A percentile compares a stretch with the other conserved stretches of the same genome.
Evolutionary conservation across 257 asterid genomes (phyloP).

Genomic region (Orobanche coerulescens): DNA sequence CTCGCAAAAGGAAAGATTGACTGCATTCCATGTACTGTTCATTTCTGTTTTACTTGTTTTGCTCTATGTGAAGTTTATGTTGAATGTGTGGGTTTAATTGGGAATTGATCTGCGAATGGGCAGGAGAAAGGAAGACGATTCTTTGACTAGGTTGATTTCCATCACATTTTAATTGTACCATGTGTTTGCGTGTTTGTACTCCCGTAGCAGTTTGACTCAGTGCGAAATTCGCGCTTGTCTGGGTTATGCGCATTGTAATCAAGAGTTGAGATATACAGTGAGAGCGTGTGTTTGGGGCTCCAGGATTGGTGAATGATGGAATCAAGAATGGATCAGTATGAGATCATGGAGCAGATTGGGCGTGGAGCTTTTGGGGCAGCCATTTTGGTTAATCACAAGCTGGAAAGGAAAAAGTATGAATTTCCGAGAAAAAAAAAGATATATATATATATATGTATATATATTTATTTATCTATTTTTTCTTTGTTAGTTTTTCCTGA

Average conservation of each 20-base stretch:
- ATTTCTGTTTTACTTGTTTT: not conserved
- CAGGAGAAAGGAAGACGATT: conserved; percentile 28
- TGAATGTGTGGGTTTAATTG: conserved; percentile 16
- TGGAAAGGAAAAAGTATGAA: conserved; percentile 71
- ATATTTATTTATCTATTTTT: not conserved
- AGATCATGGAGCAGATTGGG: conserved; percentile 99
- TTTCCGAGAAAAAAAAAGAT: not conserved
- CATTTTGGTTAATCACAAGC: conserved; percentile 85
- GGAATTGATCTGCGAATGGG: conserved; percentile 32
- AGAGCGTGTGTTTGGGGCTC: conserved; percentile 16
- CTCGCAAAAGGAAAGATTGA: conserved; percentile 13
- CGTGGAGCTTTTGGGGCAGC: conserved; percentile 99
- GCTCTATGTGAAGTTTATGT: conserved; percentile 13
- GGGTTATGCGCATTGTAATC: not conserved
- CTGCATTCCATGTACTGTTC: conserved; percentile 8
- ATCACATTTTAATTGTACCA: conserved; percentile 3
- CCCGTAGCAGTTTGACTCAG: conserved; percentile 12
- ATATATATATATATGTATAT: not conserved
- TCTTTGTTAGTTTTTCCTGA: conserved; percentile 13
- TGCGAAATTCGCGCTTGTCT: conserved; percentile 1
- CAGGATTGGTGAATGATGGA: conserved; percentile 45
- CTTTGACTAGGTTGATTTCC: conserved; percentile 19
- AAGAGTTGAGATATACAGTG: conserved; percentile 6
- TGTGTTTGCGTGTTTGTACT: not conserved
- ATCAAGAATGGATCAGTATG: conserved; percentile 94